Evolutionary conservation across 768 basidiomycete species (phyloP), one percentile per base, ranked within the genome.

Genomic region (Floccularia luteovirens): DNA sequence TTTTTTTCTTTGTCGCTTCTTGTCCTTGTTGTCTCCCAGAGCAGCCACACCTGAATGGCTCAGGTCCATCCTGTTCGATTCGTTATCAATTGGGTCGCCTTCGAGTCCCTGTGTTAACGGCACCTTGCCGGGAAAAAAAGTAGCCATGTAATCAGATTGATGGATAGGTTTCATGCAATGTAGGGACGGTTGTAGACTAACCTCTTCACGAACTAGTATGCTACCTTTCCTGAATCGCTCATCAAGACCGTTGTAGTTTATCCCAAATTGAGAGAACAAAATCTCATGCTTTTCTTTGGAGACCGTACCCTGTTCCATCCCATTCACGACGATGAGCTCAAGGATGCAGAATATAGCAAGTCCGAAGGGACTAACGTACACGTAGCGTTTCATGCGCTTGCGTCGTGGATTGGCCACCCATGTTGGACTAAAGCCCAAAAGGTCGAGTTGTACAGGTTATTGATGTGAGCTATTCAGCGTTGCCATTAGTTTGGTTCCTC

Each of bases 351-450:
- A 45, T 3, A 33, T 21, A 19, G 28, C 16, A 24, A 14, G 27
- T 13, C 31, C 24, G 24, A 21, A 14, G 23, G 31, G 23, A 25
- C 21, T 11, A 24, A 19, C 70, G 31, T 42, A 92, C 92, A 50
- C 73, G 74, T 4, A 99, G 69, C 1, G 77, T 76, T 21, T 77
- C 75, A 55, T 97, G 89, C 1, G 94, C 94, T 43, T 93, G 75
- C 2, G 79, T 69, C 1, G 82, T 79, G 1, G 78, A 79, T 56
- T 86, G 67, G 0, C 82, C 84, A n/a, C 82, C 86, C n/a, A 50
- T 87, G 72, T 31, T 82, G 82, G 0, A 98, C 79, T 24, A 99
- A 74, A 0, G 91, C 87, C 96, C 94, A 98, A 54, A 98, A 99
- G 0, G 66, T 69, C 0, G 96, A 97, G 54, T 99, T 99, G 64